These are phyloP conservation scores for Aegilops bicornis DNA, from an alignment of 176 grass and related monocot species.

Conservation along the genomic window DNA sequence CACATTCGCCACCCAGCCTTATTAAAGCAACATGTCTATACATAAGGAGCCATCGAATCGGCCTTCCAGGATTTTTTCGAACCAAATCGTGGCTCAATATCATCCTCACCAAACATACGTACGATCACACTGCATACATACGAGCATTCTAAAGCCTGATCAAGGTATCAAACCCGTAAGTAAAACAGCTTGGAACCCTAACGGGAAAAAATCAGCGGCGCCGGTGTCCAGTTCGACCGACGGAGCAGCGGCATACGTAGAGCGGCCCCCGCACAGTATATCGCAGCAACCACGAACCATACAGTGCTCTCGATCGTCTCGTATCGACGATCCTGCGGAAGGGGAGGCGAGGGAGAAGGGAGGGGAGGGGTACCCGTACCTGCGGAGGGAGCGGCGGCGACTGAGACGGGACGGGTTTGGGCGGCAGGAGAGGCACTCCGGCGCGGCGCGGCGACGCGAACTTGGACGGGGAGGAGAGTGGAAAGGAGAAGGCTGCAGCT, in stretches of 20 bases:
- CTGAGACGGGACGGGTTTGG: not conserved
- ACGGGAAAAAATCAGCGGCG: not conserved
- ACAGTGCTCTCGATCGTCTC: not conserved
- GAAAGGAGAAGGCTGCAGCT: not conserved
- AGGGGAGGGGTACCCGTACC: not conserved
- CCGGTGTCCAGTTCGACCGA: not conserved
- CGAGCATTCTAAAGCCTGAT: not conserved
- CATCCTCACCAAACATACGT: not conserved
- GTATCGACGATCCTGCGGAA: not conserved
- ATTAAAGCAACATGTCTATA: not conserved
- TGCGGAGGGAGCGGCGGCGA: not conserved
- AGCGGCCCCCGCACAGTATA: not conserved
- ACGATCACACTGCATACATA: not conserved
- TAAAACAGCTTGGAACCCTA: conserved; percentile 1
- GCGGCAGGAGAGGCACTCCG: not conserved
- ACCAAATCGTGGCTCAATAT: not conserved
- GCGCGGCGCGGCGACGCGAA: conserved; percentile 7
- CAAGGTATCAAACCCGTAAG: not conserved
- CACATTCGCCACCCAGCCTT: not conserved
- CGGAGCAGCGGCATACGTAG: not conserved
- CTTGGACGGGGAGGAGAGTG: not conserved
- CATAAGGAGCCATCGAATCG: not conserved
- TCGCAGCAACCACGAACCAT: too few relatives aligned
- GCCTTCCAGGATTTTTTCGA: not conserved
- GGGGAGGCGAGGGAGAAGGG: not conserved